These are phyloP conservation scores for Hemerocallis citrina DNA, from an alignment of 106 monocot genomes.

Conservation along the genomic window DNA sequence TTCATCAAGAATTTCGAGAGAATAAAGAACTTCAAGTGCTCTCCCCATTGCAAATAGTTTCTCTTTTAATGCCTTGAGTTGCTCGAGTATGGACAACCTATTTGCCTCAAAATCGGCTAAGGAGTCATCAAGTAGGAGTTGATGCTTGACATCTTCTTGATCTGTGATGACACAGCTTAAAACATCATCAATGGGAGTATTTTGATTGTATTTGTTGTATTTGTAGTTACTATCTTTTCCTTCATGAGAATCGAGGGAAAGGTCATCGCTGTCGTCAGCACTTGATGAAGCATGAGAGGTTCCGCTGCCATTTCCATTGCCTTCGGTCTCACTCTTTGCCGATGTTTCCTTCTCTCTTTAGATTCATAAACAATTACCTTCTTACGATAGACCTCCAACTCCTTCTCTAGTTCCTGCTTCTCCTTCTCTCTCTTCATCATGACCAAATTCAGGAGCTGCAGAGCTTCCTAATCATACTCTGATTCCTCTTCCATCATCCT, in stretches of 20 bases:
- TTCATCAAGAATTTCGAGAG: too few species aligned
- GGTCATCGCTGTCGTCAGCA: conserved; percentile 52
- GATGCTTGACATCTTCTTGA: conserved; percentile 21
- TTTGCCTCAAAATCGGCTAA: conserved; percentile 80
- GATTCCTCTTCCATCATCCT: conserved; percentile 97
- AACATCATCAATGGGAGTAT: conserved; percentile 21
- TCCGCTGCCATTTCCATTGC: conserved; percentile 17
- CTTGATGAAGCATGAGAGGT: conserved; percentile 45
- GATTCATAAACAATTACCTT: conserved; percentile 52
- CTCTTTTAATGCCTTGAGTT: conserved; percentile 64
- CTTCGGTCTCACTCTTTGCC: conserved; percentile 4
- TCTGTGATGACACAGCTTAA: conserved; percentile 14
- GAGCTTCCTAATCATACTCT: conserved; percentile 91
- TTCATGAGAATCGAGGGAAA: conserved; percentile 37
- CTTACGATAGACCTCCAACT: conserved; percentile 52
- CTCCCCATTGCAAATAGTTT: conserved; percentile 50
- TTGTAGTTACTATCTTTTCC: conserved; percentile 20
- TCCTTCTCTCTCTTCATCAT: conserved; percentile 88
- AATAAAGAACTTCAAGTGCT: too few species aligned
- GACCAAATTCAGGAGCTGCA: conserved; percentile 81
- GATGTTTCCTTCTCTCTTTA: conserved; percentile 31
- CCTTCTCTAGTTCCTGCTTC: conserved; percentile 81
- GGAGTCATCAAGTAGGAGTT: conserved; percentile 46
- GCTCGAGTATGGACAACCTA: conserved; percentile 64
- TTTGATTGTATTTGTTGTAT: conserved; percentile 26